Evolutionary conservation across 305 asterid species (phyloP), one percentile per base, ranked within the genome.

Genomic region (Fraxinus albicans): DNA sequence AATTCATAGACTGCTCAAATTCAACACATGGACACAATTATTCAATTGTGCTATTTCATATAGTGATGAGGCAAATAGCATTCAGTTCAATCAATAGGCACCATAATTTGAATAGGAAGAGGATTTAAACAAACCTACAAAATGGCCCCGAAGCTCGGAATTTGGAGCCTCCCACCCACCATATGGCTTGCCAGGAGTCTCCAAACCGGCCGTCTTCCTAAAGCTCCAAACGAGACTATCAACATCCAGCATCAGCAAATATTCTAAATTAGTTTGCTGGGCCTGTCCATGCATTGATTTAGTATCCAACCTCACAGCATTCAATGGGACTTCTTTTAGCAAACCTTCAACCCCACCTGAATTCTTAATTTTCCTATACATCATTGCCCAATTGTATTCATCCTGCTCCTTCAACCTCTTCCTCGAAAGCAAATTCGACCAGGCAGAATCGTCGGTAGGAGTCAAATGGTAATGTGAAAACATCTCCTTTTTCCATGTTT

Each of bases 221-320:
- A 96, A 96, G 81, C 98, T 96, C 98, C 98, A 96, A 0, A 90
- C 91, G 25, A 96, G 75, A 15, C 92, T 88, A 88, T 96, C 98
- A 38, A 88, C 93, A 85, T 96, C 98, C 85, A 96, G 53, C 90
- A 91, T 81, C 88, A 96, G 50, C 77, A 96, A 74, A 77, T 96
- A 96, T 85, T 96, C 96, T 77, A 96, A 88, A 84, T 93, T 94
- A 12, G 98, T 96, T 77, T 86, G 91, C 78, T 96, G 99, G 69
- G 97, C 99, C 63, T 6, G 35, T 12, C 98, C 98, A 78, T 91
- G 92, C 36, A 88, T 53, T 5, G 98, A 94, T 42, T 81, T 72
- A 0, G 95, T 90, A 65, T 91, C 95, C 55, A 96, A 65, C 79
- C 90, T 89, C 87, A 96, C 99, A 79, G 92, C 95, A 74, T 87